These are phyloP conservation scores for Oxytropis ochrocephala DNA, from an alignment of 306 rosid species.

Conservation along the genomic window DNA sequence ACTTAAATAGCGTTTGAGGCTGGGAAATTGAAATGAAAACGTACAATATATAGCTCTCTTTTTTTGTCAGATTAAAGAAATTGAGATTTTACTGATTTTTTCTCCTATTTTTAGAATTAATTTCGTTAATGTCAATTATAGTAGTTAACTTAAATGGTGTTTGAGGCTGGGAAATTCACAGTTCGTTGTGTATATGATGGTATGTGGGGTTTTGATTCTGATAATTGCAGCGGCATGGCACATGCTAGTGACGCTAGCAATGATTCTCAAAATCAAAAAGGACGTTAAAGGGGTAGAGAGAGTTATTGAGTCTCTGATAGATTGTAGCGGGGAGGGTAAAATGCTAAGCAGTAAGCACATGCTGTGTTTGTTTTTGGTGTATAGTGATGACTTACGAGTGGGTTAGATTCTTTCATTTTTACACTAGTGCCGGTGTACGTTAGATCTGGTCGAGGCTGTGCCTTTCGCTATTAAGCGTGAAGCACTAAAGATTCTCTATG, in stretches of 20 bases:
- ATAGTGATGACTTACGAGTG: not conserved
- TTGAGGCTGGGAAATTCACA: not conserved
- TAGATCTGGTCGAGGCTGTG: slow-evolving; percentile 32
- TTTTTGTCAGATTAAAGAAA: not conserved
- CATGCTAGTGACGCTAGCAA: slow-evolving; percentile 19
- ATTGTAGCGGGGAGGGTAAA: not conserved
- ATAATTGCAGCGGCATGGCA: slow-evolving; percentile 17
- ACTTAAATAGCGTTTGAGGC: not conserved
- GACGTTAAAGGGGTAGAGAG: not conserved
- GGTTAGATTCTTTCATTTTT: slow-evolving; percentile 29
- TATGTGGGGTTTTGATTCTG: slow-evolving; percentile 17
- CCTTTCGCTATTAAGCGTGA: slow-evolving; percentile 53
- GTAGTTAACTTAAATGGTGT: not conserved
- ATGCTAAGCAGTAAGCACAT: not conserved
- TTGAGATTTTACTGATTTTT: not conserved
- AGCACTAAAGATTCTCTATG: slow-evolving; percentile 49
- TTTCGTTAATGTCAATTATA: not conserved
- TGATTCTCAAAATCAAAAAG: slow-evolving; percentile 16
- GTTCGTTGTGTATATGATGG: not conserved
- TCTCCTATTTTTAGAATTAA: not conserved
- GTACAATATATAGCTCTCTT: not conserved
- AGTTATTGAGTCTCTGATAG: not conserved
- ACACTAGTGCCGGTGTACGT: slow-evolving; percentile 20
- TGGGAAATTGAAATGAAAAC: not conserved
- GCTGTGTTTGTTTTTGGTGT: slow-evolving; percentile 9